Percentiles rank a stretch among this genome's conserved stretches.
phyloP scores from a whole-genome alignment of 345 rosid genomes.

The Bruguiera sexangula region DNA sequence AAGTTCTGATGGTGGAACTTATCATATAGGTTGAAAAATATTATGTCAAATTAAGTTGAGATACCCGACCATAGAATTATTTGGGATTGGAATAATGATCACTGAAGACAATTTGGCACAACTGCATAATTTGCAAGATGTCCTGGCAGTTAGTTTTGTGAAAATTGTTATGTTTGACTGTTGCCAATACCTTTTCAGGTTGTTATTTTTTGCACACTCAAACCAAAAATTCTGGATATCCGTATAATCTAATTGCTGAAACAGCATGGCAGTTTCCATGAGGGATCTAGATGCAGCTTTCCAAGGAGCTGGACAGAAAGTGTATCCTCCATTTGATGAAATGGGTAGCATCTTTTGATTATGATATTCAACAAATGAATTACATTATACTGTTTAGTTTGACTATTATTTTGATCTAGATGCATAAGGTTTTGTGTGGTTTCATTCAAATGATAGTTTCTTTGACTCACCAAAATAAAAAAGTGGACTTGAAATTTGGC shows the following conservation, averaged over 20 bases:
- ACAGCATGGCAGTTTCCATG: constrained; percentile 90
- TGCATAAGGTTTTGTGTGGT: neutral
- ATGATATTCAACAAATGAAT: neutral
- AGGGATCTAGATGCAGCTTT: constrained; percentile 95
- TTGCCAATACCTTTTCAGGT: constrained; percentile 31
- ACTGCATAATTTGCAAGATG: no score
- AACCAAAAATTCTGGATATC: constrained; percentile 29
- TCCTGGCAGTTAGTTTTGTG: no score
- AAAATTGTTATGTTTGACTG: neutral
- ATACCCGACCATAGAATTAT: neutral
- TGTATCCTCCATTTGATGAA: constrained; percentile 66
- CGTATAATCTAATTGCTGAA: constrained; percentile 33
- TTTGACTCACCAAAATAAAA: constrained; percentile 16
- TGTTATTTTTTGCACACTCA: constrained; percentile 19
- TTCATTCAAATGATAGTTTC: neutral
- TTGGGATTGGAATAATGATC: neutral
- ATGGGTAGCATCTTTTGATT: constrained; percentile 12
- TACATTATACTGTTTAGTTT: neutral
- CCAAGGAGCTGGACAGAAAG: constrained; percentile 95
- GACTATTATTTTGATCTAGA: neutral
- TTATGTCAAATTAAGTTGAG: neutral
- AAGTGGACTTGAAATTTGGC: constrained; percentile 96
- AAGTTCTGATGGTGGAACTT: constrained; percentile 6
- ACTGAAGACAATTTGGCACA: no score
- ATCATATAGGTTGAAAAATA: neutral